phyloP scores from a whole-genome alignment of 192 early-diverging fungal genomes.

The Oehlia diaphana region DNA sequence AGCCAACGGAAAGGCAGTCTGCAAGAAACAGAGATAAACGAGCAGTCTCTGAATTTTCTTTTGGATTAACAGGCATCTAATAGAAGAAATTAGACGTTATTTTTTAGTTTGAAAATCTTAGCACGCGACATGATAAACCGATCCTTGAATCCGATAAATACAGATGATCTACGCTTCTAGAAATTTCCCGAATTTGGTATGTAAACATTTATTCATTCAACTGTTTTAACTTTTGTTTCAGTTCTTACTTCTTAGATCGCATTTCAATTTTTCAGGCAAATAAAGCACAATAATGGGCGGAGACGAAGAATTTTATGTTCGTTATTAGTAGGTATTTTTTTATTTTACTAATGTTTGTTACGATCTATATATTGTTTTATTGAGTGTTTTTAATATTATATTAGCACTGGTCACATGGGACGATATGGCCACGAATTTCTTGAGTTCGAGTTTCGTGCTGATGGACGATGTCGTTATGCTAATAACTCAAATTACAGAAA shows the following conservation, averaged over 20 bases:
- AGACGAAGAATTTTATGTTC: constrained; percentile 50
- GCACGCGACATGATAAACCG: no score
- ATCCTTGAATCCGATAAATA: no score
- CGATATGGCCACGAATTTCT: constrained; percentile 99
- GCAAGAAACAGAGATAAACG: constrained; percentile 62
- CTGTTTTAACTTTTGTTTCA: no score
- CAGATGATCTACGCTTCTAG: no score
- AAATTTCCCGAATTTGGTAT: no score
- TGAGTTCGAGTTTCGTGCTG: constrained; percentile 90
- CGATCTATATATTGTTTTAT: background rate
- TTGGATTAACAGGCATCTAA: background rate
- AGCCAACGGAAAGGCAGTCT: constrained; percentile 67
- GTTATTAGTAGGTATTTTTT: constrained; percentile 45
- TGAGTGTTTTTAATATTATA: background rate
- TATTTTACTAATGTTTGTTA: background rate
- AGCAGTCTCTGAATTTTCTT: constrained; percentile 41
- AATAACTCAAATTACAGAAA: constrained; percentile 99
- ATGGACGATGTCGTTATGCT: constrained; percentile 90
- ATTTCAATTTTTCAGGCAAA: background rate
- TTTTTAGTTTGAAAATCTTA: no score
- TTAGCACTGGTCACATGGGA: constrained; percentile 86
- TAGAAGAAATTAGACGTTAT: no score
- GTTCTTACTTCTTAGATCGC: no score
- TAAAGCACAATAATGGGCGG: constrained; percentile 30
- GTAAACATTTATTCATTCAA: no score